Base-by-base conservation (phyloP, 139 green algal species). In the Eudorina sp. region DNA sequence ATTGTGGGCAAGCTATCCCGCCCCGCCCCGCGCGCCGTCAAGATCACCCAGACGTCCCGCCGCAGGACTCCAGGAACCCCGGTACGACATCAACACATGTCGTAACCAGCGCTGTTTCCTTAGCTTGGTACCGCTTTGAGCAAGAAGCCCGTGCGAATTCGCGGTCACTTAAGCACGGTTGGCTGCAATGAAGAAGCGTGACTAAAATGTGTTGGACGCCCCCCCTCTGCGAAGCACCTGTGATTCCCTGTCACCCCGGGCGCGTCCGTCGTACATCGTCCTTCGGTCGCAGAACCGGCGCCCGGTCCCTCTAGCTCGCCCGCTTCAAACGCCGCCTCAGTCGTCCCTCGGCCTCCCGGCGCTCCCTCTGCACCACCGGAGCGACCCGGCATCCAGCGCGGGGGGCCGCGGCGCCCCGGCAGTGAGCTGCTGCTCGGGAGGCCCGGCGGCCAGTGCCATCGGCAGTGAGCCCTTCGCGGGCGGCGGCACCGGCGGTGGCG, bases 11-110 rank as follows among this genome's bases (percentile, higher is more conserved):
- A 68, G 64, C 45, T 86, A 29, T 62, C 79, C 29, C 79, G 79
- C 27, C 53, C 79, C 29, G 79, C 79, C 4, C 79, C 60, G 0
- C 79, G 79, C 13, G 27, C 55, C 38, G 38, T 58, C 53, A 74
- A 58, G 38, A 85, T 85, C 21, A 85, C 78, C 14, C 78, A 85
- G 53, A 85, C 78, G 5, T 85, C 78, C 0, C 78, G 80, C 0
- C 80, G 62, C 18, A 62, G 45, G 80, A 31, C 80, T 19, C 80
- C 29, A 9, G 41, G 34, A 38, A 60, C 43, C 0, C 45, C 43
- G 73, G 73, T 81, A 45, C 27, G 73, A 27, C 23, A 43, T 38
- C 13, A n/a, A n/a, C n/a, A n/a, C n/a, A n/a, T n/a, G n/a, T n/a
- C n/a, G n/a, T n/a, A n/a, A n/a, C n/a, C n/a, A n/a, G n/a, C n/a